Base-by-base conservation (phyloP, 495 filamentous ascomycete species). In the Podospora tetraspora region DNA sequence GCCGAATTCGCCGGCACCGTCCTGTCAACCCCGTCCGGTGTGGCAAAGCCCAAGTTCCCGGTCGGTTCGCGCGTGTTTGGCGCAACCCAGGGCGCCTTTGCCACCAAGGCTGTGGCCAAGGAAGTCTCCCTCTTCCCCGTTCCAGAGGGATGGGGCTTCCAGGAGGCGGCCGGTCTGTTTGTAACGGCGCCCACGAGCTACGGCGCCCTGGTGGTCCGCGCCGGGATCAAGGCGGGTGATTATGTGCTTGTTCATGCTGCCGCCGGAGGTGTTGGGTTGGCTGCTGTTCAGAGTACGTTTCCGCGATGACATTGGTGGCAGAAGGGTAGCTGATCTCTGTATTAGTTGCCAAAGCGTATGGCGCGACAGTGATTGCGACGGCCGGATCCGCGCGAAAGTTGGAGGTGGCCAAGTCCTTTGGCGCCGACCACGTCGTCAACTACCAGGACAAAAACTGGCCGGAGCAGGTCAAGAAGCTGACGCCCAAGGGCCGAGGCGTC, bases 181-280 rank as follows among this genome's bases (percentile, higher is more conserved):
- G 91, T 97, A 5, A 97, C 94, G 1, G 92, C 89, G 61, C 93
- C 94, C 3, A 98, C 94, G 0, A 91, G 90, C 66, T 98, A 97
- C 74, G 92, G 91, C 5, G 94, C 87, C 1, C 81, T 98, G 3
- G 92, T 96, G 24, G 85, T 87, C 16, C 82, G 94, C 32, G 94
- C 92, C 0, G 84, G 86, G 11, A 81, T 97, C 16, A 89, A 91
- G 76, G 77, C 83, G 3, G 93, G 92, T 0, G 94, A 98, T 69
- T 92, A 84, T 77, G 94, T 98, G 3, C 87, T 98, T 23, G 87
- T 98, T 16, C 94, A 98, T 79, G 94, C 94, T 13, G 94, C 92
- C 0, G 94, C 94, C 0, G 94, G 94, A 3, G 94, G 94, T 2
- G 94, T 97, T 0, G 94, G 94, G 3, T 79, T 98, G 16, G 92